phyloP scores from a whole-genome alignment of 179 eudicot genomes.

The Corrigiola litoralis region DNA sequence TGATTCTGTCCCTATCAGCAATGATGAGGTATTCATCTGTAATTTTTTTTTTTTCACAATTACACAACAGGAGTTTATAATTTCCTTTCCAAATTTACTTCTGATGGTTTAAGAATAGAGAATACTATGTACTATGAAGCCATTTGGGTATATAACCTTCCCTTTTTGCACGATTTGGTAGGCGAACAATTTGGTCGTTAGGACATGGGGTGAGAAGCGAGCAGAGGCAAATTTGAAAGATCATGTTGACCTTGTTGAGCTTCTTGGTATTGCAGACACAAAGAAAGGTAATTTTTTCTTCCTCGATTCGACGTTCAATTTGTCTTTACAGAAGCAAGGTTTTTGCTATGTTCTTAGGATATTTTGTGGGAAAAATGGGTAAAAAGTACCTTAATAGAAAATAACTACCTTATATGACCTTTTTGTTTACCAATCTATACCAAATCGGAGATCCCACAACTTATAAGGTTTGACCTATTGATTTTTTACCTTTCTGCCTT shows the following conservation, averaged over 20 bases:
- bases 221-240: constrained; percentile 58
- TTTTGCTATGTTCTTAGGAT: not conserved
- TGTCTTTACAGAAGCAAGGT: not conserved
- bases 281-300: constrained; percentile 91
- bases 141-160: not conserved
- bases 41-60: too few relatives aligned
- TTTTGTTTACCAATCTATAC: not conserved
- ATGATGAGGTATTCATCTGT: constrained; percentile 91
- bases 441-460: too few relatives aligned
- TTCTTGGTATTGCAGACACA: constrained; percentile 76
- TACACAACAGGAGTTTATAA: too few relatives aligned
- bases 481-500: too few relatives aligned
- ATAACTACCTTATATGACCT: too few relatives aligned
- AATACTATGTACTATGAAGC: not conserved
- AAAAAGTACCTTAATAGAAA: too few relatives aligned
- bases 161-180: constrained; percentile 21
- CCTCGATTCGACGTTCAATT: not conserved
- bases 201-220: constrained; percentile 70
- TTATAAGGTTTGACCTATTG: too few relatives aligned
- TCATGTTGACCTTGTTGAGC: constrained; percentile 92
- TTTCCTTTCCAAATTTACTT: too few relatives aligned
- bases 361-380: not conserved
- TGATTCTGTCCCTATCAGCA: constrained; percentile 76
- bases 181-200: constrained; percentile 65
- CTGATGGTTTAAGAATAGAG: too few relatives aligned